Evolutionary conservation across 2,329 filamentous ascomycete genomes (phyloP), one percentile per base, ranked within the genome.

Genomic region (Colletotrichum neosansevieriae): DNA sequence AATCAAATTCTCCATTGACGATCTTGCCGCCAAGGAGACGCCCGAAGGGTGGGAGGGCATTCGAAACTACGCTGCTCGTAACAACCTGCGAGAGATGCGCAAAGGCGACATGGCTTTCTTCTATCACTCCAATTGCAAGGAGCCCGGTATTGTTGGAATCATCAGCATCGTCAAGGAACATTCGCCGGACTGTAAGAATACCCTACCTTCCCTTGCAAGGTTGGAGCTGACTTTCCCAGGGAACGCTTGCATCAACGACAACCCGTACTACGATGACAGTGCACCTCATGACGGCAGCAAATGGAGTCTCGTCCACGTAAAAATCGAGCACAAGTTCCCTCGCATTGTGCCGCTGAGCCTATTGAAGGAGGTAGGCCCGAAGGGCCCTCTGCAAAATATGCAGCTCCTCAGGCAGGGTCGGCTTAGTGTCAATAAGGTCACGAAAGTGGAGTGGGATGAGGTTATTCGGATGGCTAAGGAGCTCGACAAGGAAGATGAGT

Each of bases 81-180:
- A 98, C 75, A 94, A 98, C 77, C 90, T 99, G 81, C 89, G 93
- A 34, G 88, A 89, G 9, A 99, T 99, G 96, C 94, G 93, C 74
- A 89, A 90, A 63, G 94, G 94, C 58, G 96, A 99, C 76, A 85
- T 94, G 36, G 94, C 94, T 29, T 98, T 99, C 82, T 98, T 99
- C 82, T 98, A 98, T 77, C 95, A 98, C 80, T 97, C 93, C 53
- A 97, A 96, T 75, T 96, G 93, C 80, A 97, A 97, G 77, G 88
- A 91, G 24, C 94, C 94, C 0, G 95, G 93, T 2, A 94, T 98
- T 54, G 94, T 91, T 1, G 94, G 94, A 2, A 88, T 91, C 17
- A 94, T 97, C 92, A 92, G 96, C 75, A 92, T 99, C 71, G 94
- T 97, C 15, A 86, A 88, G 71, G 94, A 97, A 76, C 92, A 93